A percentile compares a stretch with the other conserved stretches of the same genome.
phyloP scores from a whole-genome alignment of 2,329 filamentous ascomycete species.

The Paecilomyces formosus region DNA sequence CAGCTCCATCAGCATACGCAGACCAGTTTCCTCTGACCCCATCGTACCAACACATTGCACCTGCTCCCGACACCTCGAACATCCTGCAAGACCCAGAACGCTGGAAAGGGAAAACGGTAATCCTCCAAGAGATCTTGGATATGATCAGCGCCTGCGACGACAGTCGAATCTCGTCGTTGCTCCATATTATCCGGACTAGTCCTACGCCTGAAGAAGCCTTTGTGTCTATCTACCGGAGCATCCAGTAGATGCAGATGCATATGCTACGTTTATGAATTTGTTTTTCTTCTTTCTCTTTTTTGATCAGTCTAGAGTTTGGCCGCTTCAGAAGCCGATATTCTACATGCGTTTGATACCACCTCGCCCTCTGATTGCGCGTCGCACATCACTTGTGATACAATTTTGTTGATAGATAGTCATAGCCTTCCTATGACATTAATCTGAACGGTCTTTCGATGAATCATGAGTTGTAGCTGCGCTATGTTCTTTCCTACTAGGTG shows the following conservation, averaged over 20 bases:
- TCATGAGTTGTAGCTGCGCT: no score
- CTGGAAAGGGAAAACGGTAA: constrained; percentile 18
- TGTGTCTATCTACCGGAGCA: constrained; percentile 11
- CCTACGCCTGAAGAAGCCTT: constrained; percentile 21
- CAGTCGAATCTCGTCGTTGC: constrained; percentile 14
- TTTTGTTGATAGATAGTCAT: no score
- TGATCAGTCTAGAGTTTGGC: not conserved
- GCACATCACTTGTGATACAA: no score
- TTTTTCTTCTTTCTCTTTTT: no score
- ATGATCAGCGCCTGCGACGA: constrained; percentile 22
- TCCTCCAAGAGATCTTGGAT: constrained; percentile 17
- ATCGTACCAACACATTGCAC: constrained; percentile 2
- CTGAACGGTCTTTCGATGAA: no score
- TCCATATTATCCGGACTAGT: constrained; percentile 20
- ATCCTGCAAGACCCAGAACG: constrained; percentile 5
- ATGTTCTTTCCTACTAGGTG: no score
- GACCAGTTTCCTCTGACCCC: not conserved
- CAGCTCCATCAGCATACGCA: not conserved
- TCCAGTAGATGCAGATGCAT: not conserved
- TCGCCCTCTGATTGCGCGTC: no score
- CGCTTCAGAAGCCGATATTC: not conserved
- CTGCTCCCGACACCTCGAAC: not conserved
- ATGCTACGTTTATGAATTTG: not conserved
- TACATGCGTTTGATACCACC: no score
- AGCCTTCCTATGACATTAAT: no score